These are phyloP conservation scores for Marasmius oreades DNA, from an alignment of 1,284 basidiomycete species.

Conservation along the genomic window DNA sequence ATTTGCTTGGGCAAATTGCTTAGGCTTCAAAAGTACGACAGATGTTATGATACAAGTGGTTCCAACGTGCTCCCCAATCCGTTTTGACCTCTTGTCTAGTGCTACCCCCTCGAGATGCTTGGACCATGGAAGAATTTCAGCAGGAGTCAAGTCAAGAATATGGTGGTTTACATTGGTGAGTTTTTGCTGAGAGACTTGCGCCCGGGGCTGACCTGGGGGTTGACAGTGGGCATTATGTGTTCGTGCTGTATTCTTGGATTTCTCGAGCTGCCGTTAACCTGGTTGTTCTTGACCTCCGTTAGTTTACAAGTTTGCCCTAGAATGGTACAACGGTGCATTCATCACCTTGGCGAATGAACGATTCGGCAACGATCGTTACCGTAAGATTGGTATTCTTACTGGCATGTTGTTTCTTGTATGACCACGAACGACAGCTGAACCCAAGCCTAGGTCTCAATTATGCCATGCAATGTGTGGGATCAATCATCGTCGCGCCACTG, in stretches of 20 bases:
- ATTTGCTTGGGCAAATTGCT: too few relatives aligned
- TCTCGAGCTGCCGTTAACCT: background rate
- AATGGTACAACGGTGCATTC: conserved; percentile 33
- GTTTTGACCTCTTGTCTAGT: too few relatives aligned
- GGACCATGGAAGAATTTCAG: background rate
- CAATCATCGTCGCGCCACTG: conserved; percentile 30
- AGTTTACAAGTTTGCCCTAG: conserved; percentile 30
- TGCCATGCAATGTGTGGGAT: conserved; percentile 31
- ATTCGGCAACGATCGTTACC: conserved; percentile 19
- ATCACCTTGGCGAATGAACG: conserved; percentile 29
- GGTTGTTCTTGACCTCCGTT: background rate
- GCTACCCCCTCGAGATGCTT: background rate
- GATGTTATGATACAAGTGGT: too few relatives aligned
- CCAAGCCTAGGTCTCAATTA: conserved; percentile 29
- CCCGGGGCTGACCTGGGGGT: background rate
- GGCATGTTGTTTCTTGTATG: conserved; percentile 5
- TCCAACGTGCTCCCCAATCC: too few relatives aligned
- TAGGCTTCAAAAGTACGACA: too few relatives aligned
- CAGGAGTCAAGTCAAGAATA: background rate
- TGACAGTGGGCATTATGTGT: background rate
- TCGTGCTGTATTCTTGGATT: background rate
- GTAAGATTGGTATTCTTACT: conserved; percentile 20
- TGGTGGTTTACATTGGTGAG: background rate
- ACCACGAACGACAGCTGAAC: background rate
- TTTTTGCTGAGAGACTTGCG: background rate